phyloP scores from a whole-genome alignment of 345 rosid species.

The Pugionium dolabratum region DNA sequence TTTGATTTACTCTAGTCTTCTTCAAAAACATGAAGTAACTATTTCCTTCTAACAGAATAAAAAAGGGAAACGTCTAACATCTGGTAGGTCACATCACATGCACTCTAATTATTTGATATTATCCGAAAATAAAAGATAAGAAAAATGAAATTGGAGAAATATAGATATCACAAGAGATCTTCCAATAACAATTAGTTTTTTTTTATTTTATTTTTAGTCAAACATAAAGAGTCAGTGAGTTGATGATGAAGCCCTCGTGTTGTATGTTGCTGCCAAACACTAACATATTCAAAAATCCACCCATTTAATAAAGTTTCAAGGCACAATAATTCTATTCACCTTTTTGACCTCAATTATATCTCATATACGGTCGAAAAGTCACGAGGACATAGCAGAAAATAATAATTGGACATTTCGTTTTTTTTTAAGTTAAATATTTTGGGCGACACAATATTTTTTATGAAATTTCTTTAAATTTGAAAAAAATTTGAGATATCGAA shows the following conservation, averaged over 20 bases:
- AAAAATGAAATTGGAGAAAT: constrained; percentile 31
- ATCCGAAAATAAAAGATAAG: constrained; percentile 19
- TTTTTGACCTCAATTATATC: constrained; percentile 35
- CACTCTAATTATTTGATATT: constrained; percentile 35
- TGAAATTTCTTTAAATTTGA: background rate
- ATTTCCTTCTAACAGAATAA: background rate
- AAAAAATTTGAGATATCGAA: constrained; percentile 1
- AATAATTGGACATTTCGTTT: constrained; percentile 12
- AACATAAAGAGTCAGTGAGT: constrained; percentile 32
- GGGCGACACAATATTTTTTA: background rate
- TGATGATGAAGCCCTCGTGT: constrained; percentile 41
- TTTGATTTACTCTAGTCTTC: background rate
- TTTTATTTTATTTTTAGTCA: constrained; percentile 13
- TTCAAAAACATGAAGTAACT: background rate
- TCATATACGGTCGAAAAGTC: constrained; percentile 16
- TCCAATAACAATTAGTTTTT: constrained; percentile 29
- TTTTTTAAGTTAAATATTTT: background rate
- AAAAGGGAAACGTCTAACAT: constrained; percentile 11
- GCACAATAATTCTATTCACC: constrained; percentile 26
- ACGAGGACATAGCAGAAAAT: background rate
- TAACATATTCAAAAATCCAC: constrained; percentile 28
- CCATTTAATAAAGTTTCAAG: constrained; percentile 25
- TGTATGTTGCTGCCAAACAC: constrained; percentile 40
- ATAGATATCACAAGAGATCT: constrained; percentile 42
- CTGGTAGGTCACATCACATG: constrained; percentile 37